Percentiles rank a stretch among this genome's conserved stretches.
Conservation (phyloP, 73 alveolate genomes). For the Blepharisma stoltei region DNA sequence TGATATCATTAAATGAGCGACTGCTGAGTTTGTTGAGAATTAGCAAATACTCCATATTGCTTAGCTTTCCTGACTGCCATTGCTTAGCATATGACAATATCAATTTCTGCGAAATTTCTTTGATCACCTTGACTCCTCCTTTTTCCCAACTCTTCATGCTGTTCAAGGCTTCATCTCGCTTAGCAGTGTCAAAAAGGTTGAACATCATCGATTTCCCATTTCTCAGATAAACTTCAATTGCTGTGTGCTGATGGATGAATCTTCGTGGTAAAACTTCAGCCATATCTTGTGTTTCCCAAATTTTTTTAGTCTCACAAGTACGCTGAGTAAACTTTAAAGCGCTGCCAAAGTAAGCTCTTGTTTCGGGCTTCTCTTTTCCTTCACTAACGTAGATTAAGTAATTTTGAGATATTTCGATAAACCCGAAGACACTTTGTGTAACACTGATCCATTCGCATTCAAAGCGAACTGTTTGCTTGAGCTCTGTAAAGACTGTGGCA, state of each 20-base stretch:
- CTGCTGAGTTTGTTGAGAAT: slow-evolving; percentile 52
- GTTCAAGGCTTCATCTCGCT: slow-evolving; percentile 17
- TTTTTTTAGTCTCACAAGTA: background rate
- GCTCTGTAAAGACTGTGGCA: too few species aligned
- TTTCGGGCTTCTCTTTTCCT: slow-evolving; percentile 25
- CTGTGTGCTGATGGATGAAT: slow-evolving; percentile 42
- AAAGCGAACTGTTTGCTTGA: background rate
- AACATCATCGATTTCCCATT: slow-evolving; percentile 43
- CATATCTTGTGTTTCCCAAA: slow-evolving; percentile 23
- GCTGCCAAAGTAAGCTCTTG: background rate
- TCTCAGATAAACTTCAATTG: slow-evolving; percentile 44
- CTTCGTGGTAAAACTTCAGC: slow-evolving; percentile 50
- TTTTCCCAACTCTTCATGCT: slow-evolving; percentile 32
- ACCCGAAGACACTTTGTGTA: background rate
- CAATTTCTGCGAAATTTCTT: background rate
- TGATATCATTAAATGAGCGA: slow-evolving; percentile 64
- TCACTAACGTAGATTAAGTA: background rate
- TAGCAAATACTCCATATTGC: slow-evolving; percentile 71
- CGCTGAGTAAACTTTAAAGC: slow-evolving; percentile 5
- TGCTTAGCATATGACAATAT: slow-evolving; percentile 50
- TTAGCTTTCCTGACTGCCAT: slow-evolving; percentile 77
- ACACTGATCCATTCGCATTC: slow-evolving; percentile 15
- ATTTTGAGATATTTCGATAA: slow-evolving; percentile 18
- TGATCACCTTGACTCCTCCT: background rate
- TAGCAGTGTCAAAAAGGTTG: slow-evolving; percentile 35